Evolutionary conservation across 495 filamentous ascomycete genomes (phyloP).

Genomic region (Neurospora sp.): DNA sequence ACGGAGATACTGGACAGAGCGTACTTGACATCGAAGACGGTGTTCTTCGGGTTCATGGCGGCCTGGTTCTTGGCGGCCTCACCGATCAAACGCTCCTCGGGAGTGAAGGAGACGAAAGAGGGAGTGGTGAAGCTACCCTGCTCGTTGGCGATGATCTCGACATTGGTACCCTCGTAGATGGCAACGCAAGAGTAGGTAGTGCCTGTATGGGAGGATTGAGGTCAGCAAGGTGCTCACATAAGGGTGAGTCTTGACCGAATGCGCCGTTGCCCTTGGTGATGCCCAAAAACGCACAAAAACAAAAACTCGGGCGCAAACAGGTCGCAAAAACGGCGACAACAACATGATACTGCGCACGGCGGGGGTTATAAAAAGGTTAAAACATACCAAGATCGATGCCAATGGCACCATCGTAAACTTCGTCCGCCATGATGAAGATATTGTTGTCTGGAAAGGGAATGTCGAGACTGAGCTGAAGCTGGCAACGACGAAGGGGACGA

Average conservation of each 20-base stretch:
- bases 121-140: conserved; percentile 98
- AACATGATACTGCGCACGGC: background rate
- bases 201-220: conserved; percentile 39
- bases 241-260: conserved; percentile 2
- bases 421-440: conserved; percentile 58
- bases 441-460: conserved; percentile 7
- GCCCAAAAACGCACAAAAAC: background rate
- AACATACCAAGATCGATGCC: conserved; percentile 95
- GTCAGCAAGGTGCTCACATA: background rate
- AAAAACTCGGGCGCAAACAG: background rate
- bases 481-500: conserved; percentile 16
- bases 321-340: background rate
- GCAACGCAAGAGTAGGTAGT: conserved; percentile 99
- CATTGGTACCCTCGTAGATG: conserved; percentile 97
- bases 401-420: conserved; percentile 98
- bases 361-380: background rate
- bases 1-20: background rate
- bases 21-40: conserved; percentile 94
- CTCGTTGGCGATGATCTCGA: conserved; percentile 99
- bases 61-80: conserved; percentile 99
- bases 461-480: conserved; percentile 17
- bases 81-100: conserved; percentile 95
- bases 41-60: conserved; percentile 96
- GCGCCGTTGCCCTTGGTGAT: conserved; percentile 1
- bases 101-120: conserved; percentile 97